Percentiles rank a stretch among this genome's conserved stretches.
These are phyloP conservation scores for Spiraea crenata DNA, from an alignment of 331 rosid species.

Conservation along the genomic window DNA sequence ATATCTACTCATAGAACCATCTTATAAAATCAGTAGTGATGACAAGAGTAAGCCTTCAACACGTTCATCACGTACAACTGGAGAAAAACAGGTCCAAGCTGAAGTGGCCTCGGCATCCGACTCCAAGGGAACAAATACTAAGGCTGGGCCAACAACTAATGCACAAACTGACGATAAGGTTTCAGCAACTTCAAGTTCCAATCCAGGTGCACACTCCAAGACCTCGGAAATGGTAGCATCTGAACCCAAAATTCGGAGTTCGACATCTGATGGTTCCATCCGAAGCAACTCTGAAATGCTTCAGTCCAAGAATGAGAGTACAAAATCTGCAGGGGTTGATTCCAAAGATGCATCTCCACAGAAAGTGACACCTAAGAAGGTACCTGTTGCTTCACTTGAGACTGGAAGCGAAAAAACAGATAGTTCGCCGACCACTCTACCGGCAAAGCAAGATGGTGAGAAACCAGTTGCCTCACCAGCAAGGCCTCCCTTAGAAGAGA, in stretches of 20 bases:
- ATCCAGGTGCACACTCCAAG: constrained; percentile 30
- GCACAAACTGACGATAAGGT: constrained; percentile 46
- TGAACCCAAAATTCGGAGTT: constrained; percentile 34
- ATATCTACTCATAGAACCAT: constrained; percentile 72
- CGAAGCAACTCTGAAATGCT: constrained; percentile 42
- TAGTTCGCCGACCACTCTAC: constrained; percentile 31
- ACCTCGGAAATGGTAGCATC: constrained; percentile 37
- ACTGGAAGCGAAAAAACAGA: constrained; percentile 43
- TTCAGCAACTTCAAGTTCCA: constrained; percentile 32
- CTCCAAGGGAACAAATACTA: constrained; percentile 22
- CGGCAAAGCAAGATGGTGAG: constrained; percentile 60
- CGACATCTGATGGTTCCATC: constrained; percentile 34
- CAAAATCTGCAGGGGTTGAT: constrained; percentile 38
- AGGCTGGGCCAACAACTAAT: constrained; percentile 18
- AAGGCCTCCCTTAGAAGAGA: constrained; percentile 70
- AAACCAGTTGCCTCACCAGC: constrained; percentile 37
- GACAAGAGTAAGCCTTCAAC: constrained; percentile 65
- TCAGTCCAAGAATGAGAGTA: constrained; percentile 45
- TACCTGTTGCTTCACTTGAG: constrained; percentile 31
- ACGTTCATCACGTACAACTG: constrained; percentile 47
- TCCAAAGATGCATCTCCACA: constrained; percentile 34
- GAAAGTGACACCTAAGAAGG: constrained; percentile 31
- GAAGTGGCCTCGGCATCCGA: constrained; percentile 45
- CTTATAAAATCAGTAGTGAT: constrained; percentile 70
- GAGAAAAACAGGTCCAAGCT: constrained; percentile 59